phyloP scores from a whole-genome alignment of 306 rosid genomes.

The Citrullus colocynthis region DNA sequence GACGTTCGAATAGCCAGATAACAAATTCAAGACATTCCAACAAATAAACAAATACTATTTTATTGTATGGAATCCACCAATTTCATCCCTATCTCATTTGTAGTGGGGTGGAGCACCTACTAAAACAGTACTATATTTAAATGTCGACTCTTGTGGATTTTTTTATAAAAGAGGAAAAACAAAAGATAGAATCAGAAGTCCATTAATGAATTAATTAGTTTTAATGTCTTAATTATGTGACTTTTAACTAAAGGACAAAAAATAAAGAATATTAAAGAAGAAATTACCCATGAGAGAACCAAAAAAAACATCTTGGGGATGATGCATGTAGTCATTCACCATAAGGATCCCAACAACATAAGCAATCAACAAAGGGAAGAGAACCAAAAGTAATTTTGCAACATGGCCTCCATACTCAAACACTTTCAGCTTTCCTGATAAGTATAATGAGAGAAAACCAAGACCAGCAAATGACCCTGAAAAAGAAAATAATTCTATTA shows the following conservation, averaged over 20 bases:
- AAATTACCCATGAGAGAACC: constrained; percentile 1
- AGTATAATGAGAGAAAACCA: constrained; percentile 1
- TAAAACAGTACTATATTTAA: too few relatives aligned
- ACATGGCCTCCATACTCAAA: not conserved
- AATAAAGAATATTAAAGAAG: not conserved
- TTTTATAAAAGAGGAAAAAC: too few relatives aligned
- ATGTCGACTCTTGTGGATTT: too few relatives aligned
- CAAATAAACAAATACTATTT: too few relatives aligned
- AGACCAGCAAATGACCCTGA: constrained; percentile 9
- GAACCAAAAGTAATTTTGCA: not conserved
- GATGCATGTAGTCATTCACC: constrained; percentile 6
- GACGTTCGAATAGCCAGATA: too few relatives aligned
- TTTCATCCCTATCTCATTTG: too few relatives aligned
- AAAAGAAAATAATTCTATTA: not conserved
- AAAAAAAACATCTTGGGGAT: not conserved
- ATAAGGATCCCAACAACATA: constrained; percentile 5
- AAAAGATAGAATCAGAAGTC: too few relatives aligned
- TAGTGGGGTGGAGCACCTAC: too few relatives aligned
- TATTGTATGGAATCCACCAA: too few relatives aligned
- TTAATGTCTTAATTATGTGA: not conserved
- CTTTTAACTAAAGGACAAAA: not conserved
- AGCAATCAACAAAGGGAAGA: constrained; percentile 3
- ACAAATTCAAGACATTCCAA: too few relatives aligned
- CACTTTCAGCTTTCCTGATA: not conserved
- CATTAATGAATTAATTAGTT: too few relatives aligned